Conservation (phyloP, 768 basidiomycete genomes). For the Lactarius quietus region DNA sequence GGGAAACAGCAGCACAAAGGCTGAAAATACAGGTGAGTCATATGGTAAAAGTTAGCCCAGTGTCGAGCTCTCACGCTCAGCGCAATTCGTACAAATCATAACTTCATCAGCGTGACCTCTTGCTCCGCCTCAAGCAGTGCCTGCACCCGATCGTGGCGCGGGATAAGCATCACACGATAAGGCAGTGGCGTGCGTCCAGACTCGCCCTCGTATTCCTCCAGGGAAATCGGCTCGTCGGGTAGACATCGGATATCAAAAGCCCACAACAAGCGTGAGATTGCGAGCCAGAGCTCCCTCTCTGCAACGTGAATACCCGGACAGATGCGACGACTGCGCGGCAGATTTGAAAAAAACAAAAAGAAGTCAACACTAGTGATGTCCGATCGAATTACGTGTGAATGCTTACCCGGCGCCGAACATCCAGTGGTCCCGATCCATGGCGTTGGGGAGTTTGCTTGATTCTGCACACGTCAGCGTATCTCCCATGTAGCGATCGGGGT, state of each 20-base stretch:
- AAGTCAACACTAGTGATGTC: background rate
- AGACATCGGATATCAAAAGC: slow-evolving; percentile 42
- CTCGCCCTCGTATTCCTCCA: slow-evolving; percentile 46
- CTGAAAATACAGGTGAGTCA: background rate
- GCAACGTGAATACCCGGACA: slow-evolving; percentile 46
- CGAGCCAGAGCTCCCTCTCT: slow-evolving; percentile 45
- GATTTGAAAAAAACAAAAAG: background rate
- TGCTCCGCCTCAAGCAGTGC: slow-evolving; percentile 18
- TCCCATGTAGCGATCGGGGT: slow-evolving; percentile 46
- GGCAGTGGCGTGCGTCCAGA: slow-evolving; percentile 46
- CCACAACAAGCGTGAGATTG: slow-evolving; percentile 47
- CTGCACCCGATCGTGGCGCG: slow-evolving; percentile 27
- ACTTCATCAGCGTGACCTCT: slow-evolving; percentile 20
- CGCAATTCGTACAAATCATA: slow-evolving; percentile 4
- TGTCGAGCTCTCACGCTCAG: background rate
- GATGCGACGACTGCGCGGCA: slow-evolving; percentile 32
- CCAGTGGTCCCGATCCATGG: slow-evolving; percentile 49
- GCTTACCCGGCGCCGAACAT: slow-evolving; percentile 47
- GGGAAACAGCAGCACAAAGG: background rate
- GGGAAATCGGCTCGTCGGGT: slow-evolving; percentile 42
- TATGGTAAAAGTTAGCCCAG: background rate
- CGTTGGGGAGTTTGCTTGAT: slow-evolving; percentile 41
- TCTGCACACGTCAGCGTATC: slow-evolving; percentile 40
- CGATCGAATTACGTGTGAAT: background rate
- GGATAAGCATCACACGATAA: slow-evolving; percentile 34